Evolutionary conservation across 2,329 filamentous ascomycete genomes (phyloP), one percentile per base, ranked within the genome.

Genomic region (Zopfia rhizophila): DNA sequence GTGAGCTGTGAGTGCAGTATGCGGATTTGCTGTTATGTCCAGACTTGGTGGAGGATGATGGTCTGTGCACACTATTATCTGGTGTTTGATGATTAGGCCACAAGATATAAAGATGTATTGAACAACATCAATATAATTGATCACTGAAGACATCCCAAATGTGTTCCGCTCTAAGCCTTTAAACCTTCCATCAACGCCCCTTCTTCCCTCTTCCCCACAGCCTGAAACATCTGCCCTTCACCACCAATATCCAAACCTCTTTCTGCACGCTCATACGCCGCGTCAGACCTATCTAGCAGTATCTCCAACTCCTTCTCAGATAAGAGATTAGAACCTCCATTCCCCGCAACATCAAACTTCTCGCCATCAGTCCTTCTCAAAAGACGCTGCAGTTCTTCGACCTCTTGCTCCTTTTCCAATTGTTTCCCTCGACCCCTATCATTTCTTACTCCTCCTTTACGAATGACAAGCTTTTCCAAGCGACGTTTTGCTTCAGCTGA

Each of bases 401-500:
- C 66, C 38, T 78, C 76, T 16, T 74, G 76, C 12, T 74, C 67
- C 35, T 66, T 70, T 8, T 69, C 67, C n/a, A 49, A 18, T 22
- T 65, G 48, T 33, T 51, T 48, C 6, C 60, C 86, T 85, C 25
- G 88, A 75, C 80, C 51, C 78, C 81, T 17, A 89, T 76, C 51
- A 33, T 67, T 91, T 82, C 16, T 82, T 51, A 83, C 39, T 65
- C 75, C 29, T 77, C 93, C 93, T 69, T 97, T 97, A 51, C 93
- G 89, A 63, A 99, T 99, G 5, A 99, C 91, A 0, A 99, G 79
- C 66, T 97, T 96, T 69, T 99, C 94, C 0, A 99, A 80, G 1
- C 92, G 83, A 0, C 94, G 87, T 72, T 99, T 99, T 1, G 89
- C 90, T 60, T 97, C 91, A 0, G 94, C 94, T 23, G 89, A 91